A percentile compares a stretch with the other conserved stretches of the same genome.
Evolutionary conservation across 148 eudicot genomes (phyloP).

Genomic region (Beta vulgaris): DNA sequence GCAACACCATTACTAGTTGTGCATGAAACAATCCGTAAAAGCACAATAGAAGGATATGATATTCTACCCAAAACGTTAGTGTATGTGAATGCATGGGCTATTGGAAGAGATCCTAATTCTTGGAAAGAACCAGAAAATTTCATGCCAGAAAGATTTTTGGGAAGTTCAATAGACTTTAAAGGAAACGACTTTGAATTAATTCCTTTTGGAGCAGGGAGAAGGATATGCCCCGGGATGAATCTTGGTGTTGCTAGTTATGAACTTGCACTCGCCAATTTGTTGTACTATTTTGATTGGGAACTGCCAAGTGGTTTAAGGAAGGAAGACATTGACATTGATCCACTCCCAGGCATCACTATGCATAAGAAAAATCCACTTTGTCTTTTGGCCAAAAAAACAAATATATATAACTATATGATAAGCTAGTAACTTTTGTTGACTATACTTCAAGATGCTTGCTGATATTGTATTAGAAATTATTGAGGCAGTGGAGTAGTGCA

Average conservation of each 20-base stretch:
- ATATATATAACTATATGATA: too few species aligned
- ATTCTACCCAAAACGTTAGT: slow-evolving; percentile 29
- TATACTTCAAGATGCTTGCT: too few species aligned
- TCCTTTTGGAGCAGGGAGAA: slow-evolving; percentile 44
- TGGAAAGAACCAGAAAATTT: slow-evolving; percentile 34
- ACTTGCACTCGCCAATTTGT: slow-evolving; percentile 34
- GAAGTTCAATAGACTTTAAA: slow-evolving; percentile 25
- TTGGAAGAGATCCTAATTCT: slow-evolving; percentile 33
- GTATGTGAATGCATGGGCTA: slow-evolving; percentile 33
- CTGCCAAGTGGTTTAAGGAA: slow-evolving; percentile 27
- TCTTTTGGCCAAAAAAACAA: slow-evolving; percentile 19
- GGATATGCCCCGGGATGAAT: slow-evolving; percentile 37
- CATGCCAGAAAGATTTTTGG: slow-evolving; percentile 36
- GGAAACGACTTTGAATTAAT: slow-evolving; percentile 29
- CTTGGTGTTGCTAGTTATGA: slow-evolving; percentile 34
- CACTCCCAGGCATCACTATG: slow-evolving; percentile 34
- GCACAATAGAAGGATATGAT: slow-evolving; percentile 30
- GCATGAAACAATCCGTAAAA: slow-evolving; percentile 19
- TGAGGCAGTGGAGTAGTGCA: too few species aligned
- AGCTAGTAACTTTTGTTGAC: too few species aligned
- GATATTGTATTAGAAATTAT: too few species aligned
- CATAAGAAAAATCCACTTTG: slow-evolving; percentile 36
- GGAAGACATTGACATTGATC: slow-evolving; percentile 30
- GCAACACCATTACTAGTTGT: slow-evolving; percentile 30
- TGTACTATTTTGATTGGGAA: slow-evolving; percentile 40